Percentiles rank a stretch among this genome's conserved stretches.
Evolutionary conservation across 164 flowering plant species (phyloP).

Genomic region (Vitis amurensis): DNA sequence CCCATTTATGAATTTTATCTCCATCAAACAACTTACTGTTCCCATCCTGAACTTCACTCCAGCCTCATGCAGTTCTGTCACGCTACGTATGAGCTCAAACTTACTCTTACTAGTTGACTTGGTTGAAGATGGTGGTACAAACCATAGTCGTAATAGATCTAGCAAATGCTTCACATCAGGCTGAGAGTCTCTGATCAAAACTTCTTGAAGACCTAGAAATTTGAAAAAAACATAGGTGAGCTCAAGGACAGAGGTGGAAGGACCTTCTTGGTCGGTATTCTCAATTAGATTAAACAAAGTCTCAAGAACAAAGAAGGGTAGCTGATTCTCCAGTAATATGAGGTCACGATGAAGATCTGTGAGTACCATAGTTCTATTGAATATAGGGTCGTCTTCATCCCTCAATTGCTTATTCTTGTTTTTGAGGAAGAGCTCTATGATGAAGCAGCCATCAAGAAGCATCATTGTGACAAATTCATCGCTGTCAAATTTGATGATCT

Average conservation of each 20-base stretch:
- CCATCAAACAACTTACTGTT: neutral
- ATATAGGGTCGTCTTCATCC: conserved; percentile 3
- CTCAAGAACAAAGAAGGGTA: conserved; percentile 8
- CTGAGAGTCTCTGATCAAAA: neutral
- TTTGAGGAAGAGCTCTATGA: conserved; percentile 7
- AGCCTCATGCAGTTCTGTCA: conserved; percentile 5
- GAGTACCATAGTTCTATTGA: neutral
- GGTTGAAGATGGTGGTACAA: neutral
- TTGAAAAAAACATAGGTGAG: conserved; percentile 3
- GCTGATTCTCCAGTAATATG: conserved; percentile 9
- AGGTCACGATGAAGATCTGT: conserved; percentile 2
- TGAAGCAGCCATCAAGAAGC: conserved; percentile 14
- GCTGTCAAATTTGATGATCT: neutral
- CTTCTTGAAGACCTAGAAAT: neutral
- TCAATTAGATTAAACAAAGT: neutral
- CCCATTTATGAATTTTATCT: conserved; percentile 16
- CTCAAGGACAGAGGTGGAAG: neutral
- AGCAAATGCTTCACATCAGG: conserved; percentile 3
- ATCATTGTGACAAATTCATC: conserved; percentile 9
- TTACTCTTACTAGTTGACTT: neutral
- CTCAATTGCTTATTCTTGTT: conserved; percentile 1
- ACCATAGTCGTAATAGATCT: conserved; percentile 7
- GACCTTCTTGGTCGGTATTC: neutral
- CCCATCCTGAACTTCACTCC: conserved; percentile 17
- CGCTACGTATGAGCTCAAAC: conserved; percentile 2